Percentiles rank a stretch among this genome's conserved stretches.
Evolutionary conservation across 805 yeast species (phyloP).

Genomic region (Grigorovia transvaalensis): DNA sequence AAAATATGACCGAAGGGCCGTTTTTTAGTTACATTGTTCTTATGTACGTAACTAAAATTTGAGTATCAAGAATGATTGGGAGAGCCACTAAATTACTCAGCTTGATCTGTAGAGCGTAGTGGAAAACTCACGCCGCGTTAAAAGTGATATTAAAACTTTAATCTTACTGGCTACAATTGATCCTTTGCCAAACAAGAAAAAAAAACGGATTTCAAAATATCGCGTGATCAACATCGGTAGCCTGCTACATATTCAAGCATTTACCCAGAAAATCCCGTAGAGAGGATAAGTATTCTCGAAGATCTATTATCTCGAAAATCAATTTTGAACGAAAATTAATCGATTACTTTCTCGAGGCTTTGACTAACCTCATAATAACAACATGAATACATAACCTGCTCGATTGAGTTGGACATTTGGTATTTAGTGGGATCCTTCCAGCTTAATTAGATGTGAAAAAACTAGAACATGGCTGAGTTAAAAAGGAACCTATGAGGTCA

Average conservation of each 20-base stretch:
- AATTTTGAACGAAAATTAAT: background rate
- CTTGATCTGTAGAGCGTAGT: no score
- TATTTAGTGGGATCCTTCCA: no score
- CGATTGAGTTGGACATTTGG: no score
- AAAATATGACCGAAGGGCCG: no score
- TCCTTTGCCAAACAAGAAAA: no score
- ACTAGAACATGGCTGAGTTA: background rate
- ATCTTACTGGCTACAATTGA: background rate
- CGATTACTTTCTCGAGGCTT: background rate
- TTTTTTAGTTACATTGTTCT: background rate
- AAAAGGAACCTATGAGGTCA: background rate
- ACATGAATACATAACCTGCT: no score
- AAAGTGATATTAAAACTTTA: background rate
- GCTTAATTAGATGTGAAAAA: background rate
- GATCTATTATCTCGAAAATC: background rate
- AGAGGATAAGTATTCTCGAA: background rate
- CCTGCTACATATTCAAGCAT: background rate
- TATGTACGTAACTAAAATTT: background rate
- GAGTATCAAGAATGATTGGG: background rate
- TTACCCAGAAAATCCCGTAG: background rate
- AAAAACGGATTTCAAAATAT: background rate
- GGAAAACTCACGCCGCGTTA: background rate
- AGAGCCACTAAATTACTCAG: no score
- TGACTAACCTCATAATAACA: no score
- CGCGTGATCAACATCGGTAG: background rate